Evolutionary conservation across 192 early-diverging fungal genomes (phyloP), one percentile per base, ranked within the genome.

Genomic region (Radiomyces spectabilis): DNA sequence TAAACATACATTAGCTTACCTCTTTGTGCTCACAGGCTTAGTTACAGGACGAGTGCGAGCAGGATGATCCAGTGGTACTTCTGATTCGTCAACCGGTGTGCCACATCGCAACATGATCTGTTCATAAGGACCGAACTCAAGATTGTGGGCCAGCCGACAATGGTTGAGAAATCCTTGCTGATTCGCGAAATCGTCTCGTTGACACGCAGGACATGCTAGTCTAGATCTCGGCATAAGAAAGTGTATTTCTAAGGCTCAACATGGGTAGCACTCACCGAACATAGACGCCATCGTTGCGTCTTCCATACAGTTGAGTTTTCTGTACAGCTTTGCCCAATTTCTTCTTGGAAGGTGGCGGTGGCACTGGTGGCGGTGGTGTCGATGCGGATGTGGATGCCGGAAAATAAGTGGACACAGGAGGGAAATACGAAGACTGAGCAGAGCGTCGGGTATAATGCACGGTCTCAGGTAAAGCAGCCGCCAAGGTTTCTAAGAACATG

Each of bases 111-210:
- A 59, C 31, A 88, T 79, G 1, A 88, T 87, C 27, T 92, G 87
- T 22, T 84, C 82, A 45, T 86, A 77, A 41, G 76, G 83, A 5
- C 83, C 76, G 70, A 91, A 95, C 42, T 89, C 84, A 8, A 80
- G 56, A 25, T 72, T 59, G 64, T 93, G 91, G 8, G 78, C 73
- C 15, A 87, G 54, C 16, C 91, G 79, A 62, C 82, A 87, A 57
- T 95, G 93, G 55, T 88, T 91, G 16, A 92, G 55, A 58, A 95
- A 92, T n/a, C 91, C 89, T 59, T 89, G 89, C 38, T 85, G 76
- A 55, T 81, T 91, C 30, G 75, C 75, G 71, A 95, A 95, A 37
- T 87, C 75, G 26, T 76, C 73, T 38, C 91, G 76, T 8, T 75
- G 68, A 69, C 93, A 95, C n/a, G 51, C 63, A 21, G 88, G 88